Evolutionary conservation across 2,329 filamentous ascomycete species (phyloP), one percentile per base, ranked within the genome.

Genomic region (Arthrobotrys iridis): DNA sequence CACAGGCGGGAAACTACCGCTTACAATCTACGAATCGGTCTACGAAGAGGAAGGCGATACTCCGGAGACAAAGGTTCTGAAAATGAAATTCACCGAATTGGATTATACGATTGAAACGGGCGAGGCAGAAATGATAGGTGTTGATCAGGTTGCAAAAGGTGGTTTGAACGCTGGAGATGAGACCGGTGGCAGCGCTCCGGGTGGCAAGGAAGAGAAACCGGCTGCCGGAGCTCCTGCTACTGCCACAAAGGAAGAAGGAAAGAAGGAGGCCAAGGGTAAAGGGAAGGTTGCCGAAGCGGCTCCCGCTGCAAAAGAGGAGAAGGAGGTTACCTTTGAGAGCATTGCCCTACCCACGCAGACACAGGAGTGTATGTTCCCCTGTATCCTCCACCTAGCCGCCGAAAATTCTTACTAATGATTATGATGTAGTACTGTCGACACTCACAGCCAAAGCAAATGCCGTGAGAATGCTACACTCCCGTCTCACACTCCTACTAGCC

Each of bases 121-220:
- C 7, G 93, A 98, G 82, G 93, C 93, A 0, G 95, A 99, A 82
- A 97, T 97, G 93, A 98, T 99, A 78, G 91, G 92, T 78, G 92
- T 99, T 80, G 93, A 97, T 82, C 96, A 93, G 78, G 91, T 99
- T 18, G 93, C 94, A 0, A 89, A 90, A 60, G 92, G 91, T 40
- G 91, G 91, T 50, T 92, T 91, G 52, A 94, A 92, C 80, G 93
- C 93, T 22, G 33, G 63, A 77, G 57, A 79, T 80, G 76, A 79
- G 80, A 48, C 57, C 77, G 60, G 57, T 73, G 73, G 77, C 62
- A 58, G 60, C 28, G 79, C 77, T 46, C 28, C 28, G 4, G 28
- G 4, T 33, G 77, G 78, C 71, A 81, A 81, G 60, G 43, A 77
- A 6, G 74, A 76, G 52, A 77, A 71, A 55, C 71, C 67, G 11